Percentiles rank a stretch among this genome's conserved stretches.
Evolutionary conservation across 495 filamentous ascomycete species (phyloP).

Genomic region (Tirmania nivea): DNA sequence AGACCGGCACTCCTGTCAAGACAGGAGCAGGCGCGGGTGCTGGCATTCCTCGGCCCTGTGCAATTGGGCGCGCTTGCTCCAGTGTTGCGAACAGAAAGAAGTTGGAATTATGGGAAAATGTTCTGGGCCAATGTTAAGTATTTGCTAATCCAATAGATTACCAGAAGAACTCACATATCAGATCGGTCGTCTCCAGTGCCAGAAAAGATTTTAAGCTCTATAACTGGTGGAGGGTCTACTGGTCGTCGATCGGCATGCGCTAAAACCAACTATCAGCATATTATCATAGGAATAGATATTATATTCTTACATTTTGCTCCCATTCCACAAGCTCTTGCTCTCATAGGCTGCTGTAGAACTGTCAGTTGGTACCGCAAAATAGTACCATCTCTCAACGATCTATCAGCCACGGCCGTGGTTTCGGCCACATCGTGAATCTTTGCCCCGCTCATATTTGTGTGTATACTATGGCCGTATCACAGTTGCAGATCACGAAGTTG

Average conservation of each 20-base stretch:
- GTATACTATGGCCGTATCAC: too few species aligned
- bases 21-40: constrained; percentile 51
- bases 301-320: constrained; percentile 68
- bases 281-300: neutral
- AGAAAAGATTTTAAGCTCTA: constrained; percentile 67
- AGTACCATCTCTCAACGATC: constrained; percentile 34
- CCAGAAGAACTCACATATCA: constrained; percentile 20
- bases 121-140: constrained; percentile 36
- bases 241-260: constrained; percentile 89
- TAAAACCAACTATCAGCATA: constrained; percentile 20
- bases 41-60: constrained; percentile 50
- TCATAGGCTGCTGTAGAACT: constrained; percentile 85
- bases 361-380: constrained; percentile 60
- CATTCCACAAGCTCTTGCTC: constrained; percentile 86
- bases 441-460: neutral
- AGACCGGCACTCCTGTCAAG: constrained; percentile 84
- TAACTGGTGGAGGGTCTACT: constrained; percentile 89
- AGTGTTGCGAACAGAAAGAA: constrained; percentile 94
- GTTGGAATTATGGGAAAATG: constrained; percentile 82
- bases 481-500: too few species aligned
- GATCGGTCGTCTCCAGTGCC: constrained; percentile 38
- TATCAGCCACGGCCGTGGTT: neutral
- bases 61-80: constrained; percentile 67
- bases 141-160: neutral
- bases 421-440: neutral